Conservation (phyloP, 2,329 filamentous ascomycete genomes). For the Pestalotiopsis sp. region DNA sequence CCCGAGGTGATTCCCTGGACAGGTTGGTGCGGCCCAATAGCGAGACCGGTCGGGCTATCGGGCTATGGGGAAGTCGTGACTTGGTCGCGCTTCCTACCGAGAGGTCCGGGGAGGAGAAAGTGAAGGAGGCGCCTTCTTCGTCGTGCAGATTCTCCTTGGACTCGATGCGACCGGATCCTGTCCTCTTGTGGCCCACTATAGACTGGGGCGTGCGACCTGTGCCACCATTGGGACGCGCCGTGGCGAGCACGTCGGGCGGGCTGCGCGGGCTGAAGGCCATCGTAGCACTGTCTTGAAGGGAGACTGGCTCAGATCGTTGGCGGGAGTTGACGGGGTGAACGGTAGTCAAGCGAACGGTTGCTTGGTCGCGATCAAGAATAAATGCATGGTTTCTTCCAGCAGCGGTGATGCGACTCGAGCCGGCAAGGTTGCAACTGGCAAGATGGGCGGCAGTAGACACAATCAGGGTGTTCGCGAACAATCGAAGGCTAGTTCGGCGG, state of each 20-base stretch:
- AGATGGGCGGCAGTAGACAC: neutral
- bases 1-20: constrained; percentile 6
- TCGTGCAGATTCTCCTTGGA: constrained; percentile 4
- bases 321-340: neutral
- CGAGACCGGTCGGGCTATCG: neutral
- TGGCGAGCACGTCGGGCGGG: constrained; percentile 4
- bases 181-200: constrained; percentile 9
- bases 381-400: constrained; percentile 6
- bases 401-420: constrained; percentile 1
- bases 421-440: neutral
- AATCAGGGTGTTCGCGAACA: neutral
- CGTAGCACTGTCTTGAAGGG: neutral
- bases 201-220: constrained; percentile 1
- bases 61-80: neutral
- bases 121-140: neutral
- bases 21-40: neutral
- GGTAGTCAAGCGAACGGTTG: constrained; percentile 1
- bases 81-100: neutral
- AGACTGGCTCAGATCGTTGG: too few relatives aligned
- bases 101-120: neutral
- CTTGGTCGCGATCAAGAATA: constrained; percentile 5
- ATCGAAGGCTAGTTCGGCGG: neutral
- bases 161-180: constrained; percentile 6
- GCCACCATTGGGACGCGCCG: constrained; percentile 5
- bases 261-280: constrained; percentile 9